Percentiles rank a stretch among this genome's conserved stretches.
These are phyloP conservation scores for Colletotrichum aenigma DNA, from an alignment of 2,329 filamentous ascomycete species.

Conservation along the genomic window DNA sequence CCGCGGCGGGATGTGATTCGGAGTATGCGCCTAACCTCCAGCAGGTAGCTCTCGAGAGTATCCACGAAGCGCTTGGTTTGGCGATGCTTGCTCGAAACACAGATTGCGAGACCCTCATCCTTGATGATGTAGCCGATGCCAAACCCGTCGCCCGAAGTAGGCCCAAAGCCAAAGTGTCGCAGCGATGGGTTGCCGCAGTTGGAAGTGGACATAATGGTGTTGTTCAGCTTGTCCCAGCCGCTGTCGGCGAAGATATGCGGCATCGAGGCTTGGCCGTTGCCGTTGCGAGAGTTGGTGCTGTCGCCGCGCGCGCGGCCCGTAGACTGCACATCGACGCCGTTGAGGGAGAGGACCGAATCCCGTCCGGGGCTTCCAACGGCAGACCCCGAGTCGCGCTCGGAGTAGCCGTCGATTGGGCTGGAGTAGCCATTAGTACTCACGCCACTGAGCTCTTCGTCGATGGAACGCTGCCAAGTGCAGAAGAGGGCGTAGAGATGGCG, in stretches of 20 bases:
- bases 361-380: conserved; percentile 57
- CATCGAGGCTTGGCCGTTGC: conserved; percentile 49
- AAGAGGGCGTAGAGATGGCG: conserved; percentile 93
- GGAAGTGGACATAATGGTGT: conserved; percentile 92
- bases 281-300: conserved; percentile 56
- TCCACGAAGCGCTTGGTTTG: conserved; percentile 92
- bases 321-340: conserved; percentile 28
- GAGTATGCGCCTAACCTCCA: conserved; percentile 87
- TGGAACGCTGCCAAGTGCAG: conserved; percentile 89
- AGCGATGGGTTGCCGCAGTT: conserved; percentile 97
- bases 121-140: conserved; percentile 99
- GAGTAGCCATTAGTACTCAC: conserved; percentile 66
- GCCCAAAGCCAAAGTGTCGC: conserved; percentile 95
- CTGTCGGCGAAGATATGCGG: conserved; percentile 85
- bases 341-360: conserved; percentile 53
- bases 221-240: conserved; percentile 96
- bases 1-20: conserved; percentile 63
- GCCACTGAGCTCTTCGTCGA: conserved; percentile 73
- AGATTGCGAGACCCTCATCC: conserved; percentile 87
- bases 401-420: conserved; percentile 59
- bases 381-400: conserved; percentile 48
- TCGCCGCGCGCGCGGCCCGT: conserved; percentile 47
- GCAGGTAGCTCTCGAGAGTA: conserved; percentile 85
- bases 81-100: conserved; percentile 89
- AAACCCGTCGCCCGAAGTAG: conserved; percentile 91